Evolutionary conservation across 192 early-diverging fungal species (phyloP).

Genomic region (Spinellus fusiger): DNA sequence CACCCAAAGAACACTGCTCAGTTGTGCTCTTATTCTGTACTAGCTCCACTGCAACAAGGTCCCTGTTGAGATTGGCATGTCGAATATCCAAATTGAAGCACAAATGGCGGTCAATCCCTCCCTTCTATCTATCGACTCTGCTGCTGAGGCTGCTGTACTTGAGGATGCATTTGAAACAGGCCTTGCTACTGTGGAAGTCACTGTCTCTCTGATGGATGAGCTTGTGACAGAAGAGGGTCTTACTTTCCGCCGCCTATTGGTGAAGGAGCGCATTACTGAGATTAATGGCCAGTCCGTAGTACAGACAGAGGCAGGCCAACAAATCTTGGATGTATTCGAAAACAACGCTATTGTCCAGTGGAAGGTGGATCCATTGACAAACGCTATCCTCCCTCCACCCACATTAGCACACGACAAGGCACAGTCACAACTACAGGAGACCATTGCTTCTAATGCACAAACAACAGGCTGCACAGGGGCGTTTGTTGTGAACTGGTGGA

Average conservation of each 20-base stretch:
- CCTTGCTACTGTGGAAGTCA: slow-evolving; percentile 50
- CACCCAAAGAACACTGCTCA: not conserved
- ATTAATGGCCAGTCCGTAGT: slow-evolving; percentile 47
- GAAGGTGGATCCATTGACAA: slow-evolving; percentile 33
- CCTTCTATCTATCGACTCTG: slow-evolving; percentile 32
- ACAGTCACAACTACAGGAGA: not conserved
- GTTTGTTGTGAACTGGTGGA: slow-evolving; percentile 28
- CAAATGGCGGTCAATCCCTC: slow-evolving; percentile 34
- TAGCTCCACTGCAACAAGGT: slow-evolving; percentile 49
- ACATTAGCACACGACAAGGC: not conserved
- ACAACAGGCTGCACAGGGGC: not conserved
- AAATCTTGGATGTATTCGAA: slow-evolving; percentile 50
- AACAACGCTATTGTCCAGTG: slow-evolving; percentile 36
- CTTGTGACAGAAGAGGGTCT: slow-evolving; percentile 33
- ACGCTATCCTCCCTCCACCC: slow-evolving; percentile 22
- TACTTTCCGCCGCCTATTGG: slow-evolving; percentile 41
- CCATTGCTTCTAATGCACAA: not conserved
- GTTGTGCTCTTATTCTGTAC: slow-evolving; percentile 6
- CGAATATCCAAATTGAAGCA: slow-evolving; percentile 35
- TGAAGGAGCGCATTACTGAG: slow-evolving; percentile 44
- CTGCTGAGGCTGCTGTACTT: slow-evolving; percentile 35
- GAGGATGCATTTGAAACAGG: slow-evolving; percentile 45
- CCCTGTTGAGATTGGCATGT: slow-evolving; percentile 37
- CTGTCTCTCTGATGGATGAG: slow-evolving; percentile 37
- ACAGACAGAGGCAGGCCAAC: slow-evolving; percentile 46